Base-by-base conservation (phyloP, 176 grass and related monocot genomes). In the Puya raimondii region DNA sequence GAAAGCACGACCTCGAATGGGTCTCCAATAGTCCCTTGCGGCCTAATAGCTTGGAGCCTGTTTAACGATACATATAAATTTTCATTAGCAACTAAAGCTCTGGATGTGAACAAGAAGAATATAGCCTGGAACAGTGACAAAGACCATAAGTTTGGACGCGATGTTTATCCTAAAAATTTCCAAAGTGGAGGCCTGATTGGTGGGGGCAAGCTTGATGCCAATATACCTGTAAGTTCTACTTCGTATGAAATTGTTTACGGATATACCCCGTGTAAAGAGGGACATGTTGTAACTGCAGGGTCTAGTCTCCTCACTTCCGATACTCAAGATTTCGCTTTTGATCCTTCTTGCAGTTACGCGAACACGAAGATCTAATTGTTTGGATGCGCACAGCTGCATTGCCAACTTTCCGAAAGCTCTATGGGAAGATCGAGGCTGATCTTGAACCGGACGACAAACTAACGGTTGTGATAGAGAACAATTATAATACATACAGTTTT, bases 331-430 rank as follows among this genome's bases (percentile, higher is more conserved):
- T 25, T 47, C 18, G 57, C 14, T 25, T 53, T 23, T 78, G 6
- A 16, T 51, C 72, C 7, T 64, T 76, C 58, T 42, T 83, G 65
- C 68, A 92, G 93, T 83, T 97, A 64, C 88, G 86, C 79, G 86
- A 97, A 71, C 86, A 92, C 88, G 93, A 97, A 65, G 93, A 91
- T 70, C 88, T 97, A 33, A 92, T 97, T 85, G 93, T 92, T 66
- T 97, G 89, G 89, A 97, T 97, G 93, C 82, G 93, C 85, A 90
- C 86, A 5, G 93, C 89, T 65, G 89, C 93, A 3, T 76, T 97
- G 25, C 86, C 93, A 63, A 84, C 79, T 58, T 97, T 92, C 81
- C 88, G 93, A 87, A 96, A 97, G 72, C 86, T 97, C 9, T 97
- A 89, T 50, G 89, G 93, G 53, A 85, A 81, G 77, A 97, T 97